Percentiles rank a stretch among this genome's conserved stretches.
Evolutionary conservation across 805 yeast species (phyloP).

Genomic region (Limtongia smithiae): DNA sequence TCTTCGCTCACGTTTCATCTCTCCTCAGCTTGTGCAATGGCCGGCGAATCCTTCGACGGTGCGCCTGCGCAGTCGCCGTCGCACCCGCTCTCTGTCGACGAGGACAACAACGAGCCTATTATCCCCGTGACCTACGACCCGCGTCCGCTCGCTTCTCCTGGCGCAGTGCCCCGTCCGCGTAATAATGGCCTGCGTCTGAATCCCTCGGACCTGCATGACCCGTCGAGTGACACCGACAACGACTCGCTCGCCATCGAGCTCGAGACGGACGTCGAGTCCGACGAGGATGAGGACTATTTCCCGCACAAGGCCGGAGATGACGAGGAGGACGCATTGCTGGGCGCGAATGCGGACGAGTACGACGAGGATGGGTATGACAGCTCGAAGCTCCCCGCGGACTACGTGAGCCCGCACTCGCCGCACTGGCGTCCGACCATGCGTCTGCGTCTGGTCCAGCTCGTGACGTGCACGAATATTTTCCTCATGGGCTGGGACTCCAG

Average conservation of each 20-base stretch:
- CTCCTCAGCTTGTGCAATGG: too few relatives aligned
- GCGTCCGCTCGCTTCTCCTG: conserved; percentile 4
- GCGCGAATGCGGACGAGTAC: conserved; percentile 1
- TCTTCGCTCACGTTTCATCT: neutral
- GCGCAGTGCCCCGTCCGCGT: too few relatives aligned
- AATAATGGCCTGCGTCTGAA: conserved; percentile 20
- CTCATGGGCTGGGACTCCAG: conserved; percentile 49
- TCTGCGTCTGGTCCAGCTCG: conserved; percentile 29
- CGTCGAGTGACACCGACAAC: conserved; percentile 25
- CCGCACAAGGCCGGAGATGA: conserved; percentile 9
- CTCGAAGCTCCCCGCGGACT: conserved; percentile 22
- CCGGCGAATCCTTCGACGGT: too few relatives aligned
- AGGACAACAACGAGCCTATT: conserved; percentile 11
- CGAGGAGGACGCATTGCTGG: conserved; percentile 17
- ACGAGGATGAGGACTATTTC: conserved; percentile 12
- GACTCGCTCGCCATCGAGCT: conserved; percentile 29
- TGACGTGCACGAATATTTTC: conserved; percentile 40
- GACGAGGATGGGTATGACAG: conserved; percentile 2
- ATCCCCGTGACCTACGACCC: conserved; percentile 19
- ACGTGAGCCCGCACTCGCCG: conserved; percentile 25
- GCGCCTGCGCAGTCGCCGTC: too few relatives aligned
- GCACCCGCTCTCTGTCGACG: conserved; percentile 13
- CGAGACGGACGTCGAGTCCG: conserved; percentile 24
- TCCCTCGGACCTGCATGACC: conserved; percentile 25
- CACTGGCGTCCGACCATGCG: conserved; percentile 29